A percentile compares a stretch with the other conserved stretches of the same genome.
These are phyloP conservation scores for Solanum hybrid DNA, from an alignment of 305 asterid genomes.

Conservation along the genomic window DNA sequence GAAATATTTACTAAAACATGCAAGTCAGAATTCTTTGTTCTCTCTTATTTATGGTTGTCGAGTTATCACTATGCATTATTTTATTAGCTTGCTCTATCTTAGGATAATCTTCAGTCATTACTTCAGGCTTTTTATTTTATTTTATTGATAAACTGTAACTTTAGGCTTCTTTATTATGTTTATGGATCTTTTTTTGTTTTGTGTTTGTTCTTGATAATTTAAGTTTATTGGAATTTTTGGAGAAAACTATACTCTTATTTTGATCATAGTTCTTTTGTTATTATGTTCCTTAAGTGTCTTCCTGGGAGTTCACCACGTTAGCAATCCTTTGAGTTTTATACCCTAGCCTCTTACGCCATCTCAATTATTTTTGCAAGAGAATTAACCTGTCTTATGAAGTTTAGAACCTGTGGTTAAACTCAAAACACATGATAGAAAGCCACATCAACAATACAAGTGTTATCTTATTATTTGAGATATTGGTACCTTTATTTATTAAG, in stretches of 20 bases:
- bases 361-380: not conserved
- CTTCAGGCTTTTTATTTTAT: not conserved
- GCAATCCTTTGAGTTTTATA: not conserved
- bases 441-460: not conserved
- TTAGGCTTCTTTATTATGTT: not conserved
- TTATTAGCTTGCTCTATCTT: not conserved
- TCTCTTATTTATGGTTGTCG: not conserved
- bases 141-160: not conserved
- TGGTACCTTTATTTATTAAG: not conserved
- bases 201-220: not conserved
- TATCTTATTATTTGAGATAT: not conserved
- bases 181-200: not conserved
- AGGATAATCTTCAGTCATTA: not conserved
- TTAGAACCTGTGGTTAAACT: not conserved
- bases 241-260: not conserved
- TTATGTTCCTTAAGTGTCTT: not conserved
- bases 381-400: not conserved
- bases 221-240: not conserved
- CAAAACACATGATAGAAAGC: not conserved
- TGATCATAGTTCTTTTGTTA: not conserved
- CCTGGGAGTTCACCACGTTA: not conserved
- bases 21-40: not conserved
- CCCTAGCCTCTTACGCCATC: constrained; percentile 1
- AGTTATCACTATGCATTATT: not conserved
- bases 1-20: not conserved